Evolutionary conservation across 2,329 filamentous ascomycete genomes (phyloP).

Genomic region (Fusarium sp.): DNA sequence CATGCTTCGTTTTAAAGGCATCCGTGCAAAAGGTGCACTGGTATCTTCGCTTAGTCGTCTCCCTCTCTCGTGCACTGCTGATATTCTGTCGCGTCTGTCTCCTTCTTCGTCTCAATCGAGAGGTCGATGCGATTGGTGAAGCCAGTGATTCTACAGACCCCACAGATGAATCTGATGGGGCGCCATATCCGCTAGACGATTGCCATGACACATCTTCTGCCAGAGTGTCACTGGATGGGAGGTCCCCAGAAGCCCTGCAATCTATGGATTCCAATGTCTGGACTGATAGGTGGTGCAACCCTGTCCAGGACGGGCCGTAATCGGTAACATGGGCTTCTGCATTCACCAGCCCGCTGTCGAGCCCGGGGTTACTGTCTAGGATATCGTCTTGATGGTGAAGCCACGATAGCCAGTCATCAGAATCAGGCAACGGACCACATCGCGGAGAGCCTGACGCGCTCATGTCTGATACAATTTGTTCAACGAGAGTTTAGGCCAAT

Average conservation of each 20-base stretch:
- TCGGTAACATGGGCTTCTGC: background rate
- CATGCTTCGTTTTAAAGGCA: background rate
- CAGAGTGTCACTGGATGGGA: background rate
- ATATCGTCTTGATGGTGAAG: background rate
- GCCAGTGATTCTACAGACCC: background rate
- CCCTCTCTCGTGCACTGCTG: background rate
- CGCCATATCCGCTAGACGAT: background rate
- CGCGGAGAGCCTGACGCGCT: rapidly evolving
- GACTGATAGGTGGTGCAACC: background rate
- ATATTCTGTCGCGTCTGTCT: background rate
- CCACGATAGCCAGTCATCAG: background rate
- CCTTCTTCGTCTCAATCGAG: background rate
- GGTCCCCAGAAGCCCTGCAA: rapidly evolving
- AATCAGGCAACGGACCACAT: rapidly evolving
- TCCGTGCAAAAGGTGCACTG: background rate
- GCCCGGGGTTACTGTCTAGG: rapidly evolving
- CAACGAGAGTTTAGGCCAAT: background rate
- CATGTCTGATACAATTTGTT: background rate
- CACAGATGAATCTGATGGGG: background rate
- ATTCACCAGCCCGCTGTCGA: background rate
- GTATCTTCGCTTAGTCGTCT: background rate
- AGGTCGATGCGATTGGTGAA: background rate
- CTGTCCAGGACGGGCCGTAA: background rate
- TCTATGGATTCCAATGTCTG: background rate
- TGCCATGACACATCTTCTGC: background rate